Base-by-base conservation (phyloP, 1,284 basidiomycete genomes). In the Cutaneotrichosporon sp. region DNA sequence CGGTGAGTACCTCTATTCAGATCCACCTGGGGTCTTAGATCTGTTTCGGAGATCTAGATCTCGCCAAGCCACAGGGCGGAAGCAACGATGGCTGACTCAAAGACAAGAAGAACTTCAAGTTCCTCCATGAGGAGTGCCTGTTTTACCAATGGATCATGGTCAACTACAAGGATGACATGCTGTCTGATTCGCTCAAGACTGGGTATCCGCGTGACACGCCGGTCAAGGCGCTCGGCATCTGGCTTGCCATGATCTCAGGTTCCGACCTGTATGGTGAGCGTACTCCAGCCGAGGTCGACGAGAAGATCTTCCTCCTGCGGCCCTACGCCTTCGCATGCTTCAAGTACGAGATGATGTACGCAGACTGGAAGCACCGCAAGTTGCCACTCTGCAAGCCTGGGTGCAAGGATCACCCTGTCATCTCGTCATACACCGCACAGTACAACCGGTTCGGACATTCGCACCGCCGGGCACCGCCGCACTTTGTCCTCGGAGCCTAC, bases 311-410 rank as follows among this genome's bases (percentile, higher is more conserved):
- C 66, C 79, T 84, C 26, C 72, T 84, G 21, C 76, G 83, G 16
- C 84, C 84, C 0, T 84, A 80, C 64, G 83, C 84, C 14, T 84
- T 85, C 69, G 83, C 82, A 0, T 81, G 81, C 22, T 82, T 83
- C 11, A 71, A 81, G 75, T 85, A 83, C 68, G 80, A 83, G 47
- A 75, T 82, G 10, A 80, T 71, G 55, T 76, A 81, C 64, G 82
- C 80, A 0, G 81, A 82, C 0, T 85, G 83, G 83, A 76, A 78
- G 18, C 70, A 80, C 65, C 74, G 73, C 10, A 59, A 65, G 7
- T 69, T 83, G 7, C 82, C 81, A 0, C 67, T 81, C 14, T 74
- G 76, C 59, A 49, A 63, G 6, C 62, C 69, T 1, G 64, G 62
- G 22, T 73, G 73, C 55, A 65, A 42, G 2, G 64, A 72, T 0